Percentiles rank a stretch among this genome's conserved stretches.
Evolutionary conservation across 257 asterid species (phyloP).

Genomic region (Solanum piurae): DNA sequence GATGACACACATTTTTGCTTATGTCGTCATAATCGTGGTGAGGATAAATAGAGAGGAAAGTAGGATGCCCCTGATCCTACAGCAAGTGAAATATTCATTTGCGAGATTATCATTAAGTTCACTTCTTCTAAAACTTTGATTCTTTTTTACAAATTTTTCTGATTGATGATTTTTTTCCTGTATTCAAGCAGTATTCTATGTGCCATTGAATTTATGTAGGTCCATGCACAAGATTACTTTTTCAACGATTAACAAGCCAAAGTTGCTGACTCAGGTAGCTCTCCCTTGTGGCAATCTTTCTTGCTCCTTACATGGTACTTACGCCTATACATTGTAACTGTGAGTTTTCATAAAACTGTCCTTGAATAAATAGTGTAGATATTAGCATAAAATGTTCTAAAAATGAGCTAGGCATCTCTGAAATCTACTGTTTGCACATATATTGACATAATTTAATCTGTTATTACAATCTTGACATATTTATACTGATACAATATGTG

Average conservation of each 20-base stretch:
- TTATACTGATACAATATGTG: not conserved
- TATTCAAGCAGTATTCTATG: not conserved
- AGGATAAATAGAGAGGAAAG: not conserved
- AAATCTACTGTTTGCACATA: not conserved
- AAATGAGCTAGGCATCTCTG: not conserved
- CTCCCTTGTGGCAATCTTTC: not conserved
- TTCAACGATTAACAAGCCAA: constrained; percentile 39
- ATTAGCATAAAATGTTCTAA: not conserved
- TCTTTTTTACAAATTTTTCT: not conserved
- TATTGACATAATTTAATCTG: not conserved
- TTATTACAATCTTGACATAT: not conserved
- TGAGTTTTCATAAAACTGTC: not conserved
- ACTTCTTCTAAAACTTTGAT: not conserved
- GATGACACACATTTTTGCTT: not conserved
- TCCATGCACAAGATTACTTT: constrained; percentile 43
- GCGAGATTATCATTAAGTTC: not conserved
- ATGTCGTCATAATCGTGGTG: not conserved
- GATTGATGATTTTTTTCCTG: not conserved
- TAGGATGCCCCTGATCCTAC: not conserved
- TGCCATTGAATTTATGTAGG: constrained; percentile 17
- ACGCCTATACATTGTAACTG: not conserved
- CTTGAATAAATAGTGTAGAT: not conserved
- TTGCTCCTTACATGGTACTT: not conserved
- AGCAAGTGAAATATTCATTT: not conserved
- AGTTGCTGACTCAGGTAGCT: constrained; percentile 36